phyloP scores from a whole-genome alignment of 2,329 filamentous ascomycete species.

The Colletotrichum sp. region DNA sequence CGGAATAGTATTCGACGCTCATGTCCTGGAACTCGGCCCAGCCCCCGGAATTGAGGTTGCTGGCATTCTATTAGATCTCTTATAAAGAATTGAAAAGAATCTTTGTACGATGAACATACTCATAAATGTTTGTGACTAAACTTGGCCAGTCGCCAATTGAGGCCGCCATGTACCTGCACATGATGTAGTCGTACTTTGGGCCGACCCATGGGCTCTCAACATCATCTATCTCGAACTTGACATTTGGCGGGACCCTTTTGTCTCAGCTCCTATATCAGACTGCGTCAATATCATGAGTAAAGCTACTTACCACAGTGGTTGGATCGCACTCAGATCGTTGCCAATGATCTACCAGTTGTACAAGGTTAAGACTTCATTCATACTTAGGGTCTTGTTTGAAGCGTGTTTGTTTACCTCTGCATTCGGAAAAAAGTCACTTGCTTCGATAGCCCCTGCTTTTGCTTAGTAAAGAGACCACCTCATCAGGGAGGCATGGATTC shows the following conservation, averaged over 20 bases:
- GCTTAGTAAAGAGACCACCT: not conserved
- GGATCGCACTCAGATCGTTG: slow-evolving; percentile 34
- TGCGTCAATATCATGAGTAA: not conserved
- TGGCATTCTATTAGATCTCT: not conserved
- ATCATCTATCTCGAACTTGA: slow-evolving; percentile 43
- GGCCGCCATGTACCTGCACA: slow-evolving; percentile 36
- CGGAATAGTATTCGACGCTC: slow-evolving; percentile 28
- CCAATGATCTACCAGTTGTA: slow-evolving; percentile 26
- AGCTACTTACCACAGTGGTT: slow-evolving; percentile 27
- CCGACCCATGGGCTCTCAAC: slow-evolving; percentile 31
- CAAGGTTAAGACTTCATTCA: slow-evolving; percentile 47
- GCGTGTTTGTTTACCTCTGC: slow-evolving; percentile 20
- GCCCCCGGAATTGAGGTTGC: slow-evolving; percentile 40
- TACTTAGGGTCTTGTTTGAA: not conserved
- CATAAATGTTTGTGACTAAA: slow-evolving; percentile 26
- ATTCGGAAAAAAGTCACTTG: slow-evolving; percentile 35
- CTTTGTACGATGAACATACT: slow-evolving; percentile 9
- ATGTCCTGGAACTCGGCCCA: slow-evolving; percentile 36
- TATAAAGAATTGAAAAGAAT: too few relatives aligned
- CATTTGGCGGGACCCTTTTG: slow-evolving; percentile 33
- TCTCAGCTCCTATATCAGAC: not conserved
- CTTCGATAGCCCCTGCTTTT: slow-evolving; percentile 38
- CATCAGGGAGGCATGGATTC: not conserved
- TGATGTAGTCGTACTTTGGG: slow-evolving; percentile 39
- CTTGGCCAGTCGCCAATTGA: slow-evolving; percentile 35